phyloP scores from a whole-genome alignment of 1,284 basidiomycete genomes.

The Cronartium ribicola region DNA sequence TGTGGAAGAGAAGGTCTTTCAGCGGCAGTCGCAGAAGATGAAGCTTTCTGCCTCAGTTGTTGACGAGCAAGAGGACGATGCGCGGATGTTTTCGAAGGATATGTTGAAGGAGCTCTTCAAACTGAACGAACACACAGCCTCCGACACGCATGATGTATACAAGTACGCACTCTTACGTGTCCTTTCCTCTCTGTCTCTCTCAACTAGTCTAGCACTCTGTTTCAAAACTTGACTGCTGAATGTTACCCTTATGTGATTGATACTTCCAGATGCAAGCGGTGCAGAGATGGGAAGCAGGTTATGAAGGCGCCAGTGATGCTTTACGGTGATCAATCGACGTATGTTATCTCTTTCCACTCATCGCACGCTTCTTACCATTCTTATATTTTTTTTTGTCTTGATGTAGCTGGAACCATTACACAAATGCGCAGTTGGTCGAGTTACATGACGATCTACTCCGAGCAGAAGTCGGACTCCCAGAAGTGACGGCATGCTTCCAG shows the following conservation, averaged over 20 bases:
- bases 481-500: constrained; percentile 61
- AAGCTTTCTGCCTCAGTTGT: constrained; percentile 95
- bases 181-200: not conserved
- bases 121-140: constrained; percentile 72
- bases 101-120: constrained; percentile 84
- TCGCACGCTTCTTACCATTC: not conserved
- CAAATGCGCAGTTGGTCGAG: constrained; percentile 75
- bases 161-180: constrained; percentile 9
- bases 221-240: not conserved
- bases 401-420: constrained; percentile 92
- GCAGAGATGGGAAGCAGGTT: constrained; percentile 70
- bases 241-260: not conserved
- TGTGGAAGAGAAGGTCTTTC: constrained; percentile 79
- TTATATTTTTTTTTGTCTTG: constrained; percentile 14
- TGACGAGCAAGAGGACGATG: constrained; percentile 92
- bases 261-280: constrained; percentile 63
- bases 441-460: constrained; percentile 94
- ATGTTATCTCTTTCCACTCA: constrained; percentile 51
- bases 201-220: not conserved
- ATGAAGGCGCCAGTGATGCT: constrained; percentile 78
- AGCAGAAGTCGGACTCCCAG: constrained; percentile 75
- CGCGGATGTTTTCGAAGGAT: constrained; percentile 90
- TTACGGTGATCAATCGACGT: constrained; percentile 97
- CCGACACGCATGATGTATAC: constrained; percentile 52
- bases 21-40: constrained; percentile 74